These are phyloP conservation scores for Pseudocercospora cruenta DNA, from an alignment of 2,329 filamentous ascomycete species.

Conservation along the genomic window DNA sequence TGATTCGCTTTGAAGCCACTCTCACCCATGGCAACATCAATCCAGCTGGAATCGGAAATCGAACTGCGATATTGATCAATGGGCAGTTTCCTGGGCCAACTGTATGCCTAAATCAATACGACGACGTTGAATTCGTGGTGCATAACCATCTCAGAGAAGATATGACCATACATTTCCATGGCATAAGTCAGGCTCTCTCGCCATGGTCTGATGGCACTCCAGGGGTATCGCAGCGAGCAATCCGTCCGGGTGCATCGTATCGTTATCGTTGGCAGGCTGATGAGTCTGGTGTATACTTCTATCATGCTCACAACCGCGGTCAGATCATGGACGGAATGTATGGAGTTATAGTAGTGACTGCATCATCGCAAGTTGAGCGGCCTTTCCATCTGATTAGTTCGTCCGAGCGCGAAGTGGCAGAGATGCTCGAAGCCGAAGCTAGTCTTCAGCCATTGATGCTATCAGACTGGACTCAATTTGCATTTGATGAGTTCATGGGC, in stretches of 20 bases:
- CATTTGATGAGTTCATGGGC: slow-evolving; percentile 8
- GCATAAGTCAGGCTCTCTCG: slow-evolving; percentile 24
- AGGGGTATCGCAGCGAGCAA: slow-evolving; percentile 25
- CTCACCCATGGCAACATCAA: too few species aligned
- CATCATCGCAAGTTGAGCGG: neutral
- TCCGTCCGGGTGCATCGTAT: slow-evolving; percentile 22
- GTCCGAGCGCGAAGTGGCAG: slow-evolving; percentile 2
- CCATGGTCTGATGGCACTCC: slow-evolving; percentile 30
- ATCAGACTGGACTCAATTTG: slow-evolving; percentile 20
- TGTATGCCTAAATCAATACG: slow-evolving; percentile 17
- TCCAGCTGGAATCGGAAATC: too few species aligned
- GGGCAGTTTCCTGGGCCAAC: slow-evolving; percentile 22
- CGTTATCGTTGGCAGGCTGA: slow-evolving; percentile 22
- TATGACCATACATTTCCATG: slow-evolving; percentile 28
- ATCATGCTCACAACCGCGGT: slow-evolving; percentile 21
- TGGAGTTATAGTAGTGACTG: slow-evolving; percentile 20
- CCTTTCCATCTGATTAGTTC: slow-evolving; percentile 10
- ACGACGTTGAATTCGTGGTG: slow-evolving; percentile 24
- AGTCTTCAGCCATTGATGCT: slow-evolving; percentile 19
- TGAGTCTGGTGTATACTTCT: slow-evolving; percentile 22
- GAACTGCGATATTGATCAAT: slow-evolving; percentile 19
- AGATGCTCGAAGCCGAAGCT: slow-evolving; percentile 11
- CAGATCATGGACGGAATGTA: slow-evolving; percentile 22
- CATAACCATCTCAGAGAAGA: slow-evolving; percentile 15
- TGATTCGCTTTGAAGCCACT: too few species aligned